phyloP scores from a whole-genome alignment of 116 monocot species.

The Phalaenopsis hybrid region DNA sequence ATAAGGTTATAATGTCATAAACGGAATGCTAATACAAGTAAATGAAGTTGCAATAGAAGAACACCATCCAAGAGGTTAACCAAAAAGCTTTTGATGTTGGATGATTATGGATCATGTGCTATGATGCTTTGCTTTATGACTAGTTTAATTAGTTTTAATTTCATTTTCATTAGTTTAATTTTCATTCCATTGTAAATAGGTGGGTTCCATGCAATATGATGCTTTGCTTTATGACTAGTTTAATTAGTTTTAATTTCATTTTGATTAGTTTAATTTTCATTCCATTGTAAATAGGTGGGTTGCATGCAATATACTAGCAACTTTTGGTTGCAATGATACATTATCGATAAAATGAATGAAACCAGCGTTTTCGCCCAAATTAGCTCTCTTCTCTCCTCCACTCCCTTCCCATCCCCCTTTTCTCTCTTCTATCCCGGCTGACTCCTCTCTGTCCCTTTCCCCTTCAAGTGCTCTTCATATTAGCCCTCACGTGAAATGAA shows the following conservation, averaged over 20 bases:
- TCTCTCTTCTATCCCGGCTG: background rate
- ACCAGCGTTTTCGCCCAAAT: background rate
- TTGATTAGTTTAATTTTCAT: background rate
- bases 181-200: background rate
- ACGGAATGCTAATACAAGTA: background rate
- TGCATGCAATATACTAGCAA: background rate
- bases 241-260: background rate
- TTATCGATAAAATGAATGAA: background rate
- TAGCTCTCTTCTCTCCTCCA: background rate
- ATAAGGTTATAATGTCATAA: background rate
- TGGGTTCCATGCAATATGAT: background rate
- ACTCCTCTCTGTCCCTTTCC: background rate
- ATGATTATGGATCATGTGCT: background rate
- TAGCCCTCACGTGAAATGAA: background rate
- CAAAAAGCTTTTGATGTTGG: background rate
- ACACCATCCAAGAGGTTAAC: background rate
- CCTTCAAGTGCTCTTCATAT: background rate
- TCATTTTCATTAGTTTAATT: background rate
- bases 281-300: background rate
- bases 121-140: background rate
- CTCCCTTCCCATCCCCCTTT: background rate
- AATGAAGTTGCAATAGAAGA: background rate
- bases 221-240: background rate
- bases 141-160: background rate
- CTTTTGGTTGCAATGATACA: background rate